Base-by-base conservation (phyloP, 2,329 filamentous ascomycete species). In the Trichoderma asperellum region DNA sequence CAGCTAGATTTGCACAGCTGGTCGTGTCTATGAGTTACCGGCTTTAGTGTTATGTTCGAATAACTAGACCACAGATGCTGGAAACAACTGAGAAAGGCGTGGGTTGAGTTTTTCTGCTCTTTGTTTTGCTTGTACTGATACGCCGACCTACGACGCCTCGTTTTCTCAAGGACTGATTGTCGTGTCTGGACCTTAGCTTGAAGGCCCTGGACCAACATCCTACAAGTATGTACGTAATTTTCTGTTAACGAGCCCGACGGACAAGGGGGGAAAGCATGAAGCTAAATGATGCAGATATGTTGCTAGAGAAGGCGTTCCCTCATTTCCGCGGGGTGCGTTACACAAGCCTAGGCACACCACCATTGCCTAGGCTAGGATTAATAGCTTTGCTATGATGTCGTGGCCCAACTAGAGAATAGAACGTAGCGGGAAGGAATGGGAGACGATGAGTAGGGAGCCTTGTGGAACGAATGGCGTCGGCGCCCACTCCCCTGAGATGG, bases 381-480 rank as follows among this genome's bases (percentile, higher is more conserved):
- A 58, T 55, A 69, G 40, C 40, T 43, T 60, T n/a, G 59, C 29
- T 32, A 52, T 55, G 56, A 37, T 57, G 61, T 65, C 55, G 68
- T 69, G 68, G 61, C 61, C 61, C 55, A 35, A 53, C 43, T 47
- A 66, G 68, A 65, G 68, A 62, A 56, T 56, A 37, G 62, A 69
- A 27, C 27, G 35, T 5, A n/a, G 55, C 56, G 55, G 61, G 62
- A 67, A 67, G 64, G 68, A 65, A 57, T 62, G 58, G 37, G 29
- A 59, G 52, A 47, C n/a, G 52, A 62, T 52, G n/a, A 35, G 49
- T 32, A 43, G 64, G 64, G 66, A 29, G 29, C 35, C 29, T 57
- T 16, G 27, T 29, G 24, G 53, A 61, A 56, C 61, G 68, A 65
- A 65, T 69, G 32, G 56, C 55, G 18, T 55, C 21, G 56, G 60